A percentile compares a stretch with the other conserved stretches of the same genome.
phyloP scores from a whole-genome alignment of 2,329 filamentous ascomycete species.

The Fusarium brachygibbosum region DNA sequence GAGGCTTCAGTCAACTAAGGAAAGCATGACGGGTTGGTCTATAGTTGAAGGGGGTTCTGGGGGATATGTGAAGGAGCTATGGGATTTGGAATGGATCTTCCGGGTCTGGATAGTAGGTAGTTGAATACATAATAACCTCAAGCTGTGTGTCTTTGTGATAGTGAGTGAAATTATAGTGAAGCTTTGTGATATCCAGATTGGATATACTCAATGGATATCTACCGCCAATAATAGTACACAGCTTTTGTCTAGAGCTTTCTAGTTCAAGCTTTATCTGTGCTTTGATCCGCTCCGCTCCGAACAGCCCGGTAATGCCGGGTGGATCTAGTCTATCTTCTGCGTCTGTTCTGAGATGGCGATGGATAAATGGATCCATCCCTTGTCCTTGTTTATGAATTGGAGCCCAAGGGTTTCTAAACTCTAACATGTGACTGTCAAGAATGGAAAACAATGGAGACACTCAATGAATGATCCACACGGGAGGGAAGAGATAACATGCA shows the following conservation, averaged over 20 bases:
- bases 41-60: not conserved
- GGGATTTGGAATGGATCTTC: constrained; percentile 8
- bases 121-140: constrained; percentile 11
- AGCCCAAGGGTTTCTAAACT: constrained; percentile 30
- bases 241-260: constrained; percentile 31
- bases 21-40: not conserved
- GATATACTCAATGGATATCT: not conserved
- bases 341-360: constrained; percentile 8
- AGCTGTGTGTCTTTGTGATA: not conserved
- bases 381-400: constrained; percentile 12
- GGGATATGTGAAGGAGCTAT: not conserved
- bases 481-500: constrained; percentile 11
- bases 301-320: constrained; percentile 31
- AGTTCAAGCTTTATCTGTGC: constrained; percentile 34
- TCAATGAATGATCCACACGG: constrained; percentile 2
- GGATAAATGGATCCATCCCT: constrained; percentile 4
- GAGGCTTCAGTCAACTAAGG: constrained; percentile 5
- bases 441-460: constrained; percentile 16
- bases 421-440: constrained; percentile 38
- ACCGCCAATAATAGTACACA: not conserved
- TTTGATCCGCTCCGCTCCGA: constrained; percentile 35
- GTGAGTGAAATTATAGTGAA: too few species aligned
- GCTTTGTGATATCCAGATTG: not conserved
- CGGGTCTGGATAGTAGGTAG: constrained; percentile 7
- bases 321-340: constrained; percentile 6